These are phyloP conservation scores for Naganishia sp. DNA, from an alignment of 1,284 basidiomycete genomes.

Conservation along the genomic window DNA sequence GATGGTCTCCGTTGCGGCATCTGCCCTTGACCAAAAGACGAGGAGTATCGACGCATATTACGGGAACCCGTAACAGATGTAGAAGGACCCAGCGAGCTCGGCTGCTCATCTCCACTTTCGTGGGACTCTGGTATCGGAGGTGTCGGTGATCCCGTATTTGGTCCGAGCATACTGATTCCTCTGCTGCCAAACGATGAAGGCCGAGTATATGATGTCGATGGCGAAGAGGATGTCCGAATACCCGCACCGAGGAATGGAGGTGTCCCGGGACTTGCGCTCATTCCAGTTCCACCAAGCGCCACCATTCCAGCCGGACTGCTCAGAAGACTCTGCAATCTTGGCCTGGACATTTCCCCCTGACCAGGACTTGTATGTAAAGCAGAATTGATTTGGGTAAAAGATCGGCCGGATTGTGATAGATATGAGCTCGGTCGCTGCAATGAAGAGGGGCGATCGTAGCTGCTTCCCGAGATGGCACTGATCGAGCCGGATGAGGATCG, in stretches of 20 bases:
- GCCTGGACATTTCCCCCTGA: constrained; percentile 39
- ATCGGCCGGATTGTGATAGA: constrained; percentile 52
- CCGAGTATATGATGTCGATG: constrained; percentile 1
- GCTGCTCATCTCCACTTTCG: constrained; percentile 21
- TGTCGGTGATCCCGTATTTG: constrained; percentile 42
- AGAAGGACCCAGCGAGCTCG: constrained; percentile 23
- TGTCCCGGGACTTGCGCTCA: constrained; percentile 34
- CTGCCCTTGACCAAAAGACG: constrained; percentile 41
- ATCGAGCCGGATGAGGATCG: constrained; percentile 16
- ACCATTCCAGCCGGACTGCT: constrained; percentile 37
- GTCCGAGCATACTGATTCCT: constrained; percentile 34
- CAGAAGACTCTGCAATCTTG: constrained; percentile 39
- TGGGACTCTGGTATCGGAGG: constrained; percentile 41
- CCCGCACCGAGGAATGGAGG: constrained; percentile 34
- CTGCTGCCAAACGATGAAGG: constrained; percentile 26
- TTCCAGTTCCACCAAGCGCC: constrained; percentile 23
- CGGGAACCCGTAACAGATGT: constrained; percentile 33
- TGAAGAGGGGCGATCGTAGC: constrained; percentile 36
- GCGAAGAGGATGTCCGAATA: constrained; percentile 9
- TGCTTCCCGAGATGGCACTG: background rate
- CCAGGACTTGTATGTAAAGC: background rate
- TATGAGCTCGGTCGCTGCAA: constrained; percentile 48
- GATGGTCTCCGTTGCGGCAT: constrained; percentile 6
- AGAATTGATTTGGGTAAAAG: constrained; percentile 49
- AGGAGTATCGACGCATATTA: constrained; percentile 47